A percentile compares a stretch with the other conserved stretches of the same genome.
Conservation (phyloP, 1,284 basidiomycete species). For the Ustilago hordei region DNA sequence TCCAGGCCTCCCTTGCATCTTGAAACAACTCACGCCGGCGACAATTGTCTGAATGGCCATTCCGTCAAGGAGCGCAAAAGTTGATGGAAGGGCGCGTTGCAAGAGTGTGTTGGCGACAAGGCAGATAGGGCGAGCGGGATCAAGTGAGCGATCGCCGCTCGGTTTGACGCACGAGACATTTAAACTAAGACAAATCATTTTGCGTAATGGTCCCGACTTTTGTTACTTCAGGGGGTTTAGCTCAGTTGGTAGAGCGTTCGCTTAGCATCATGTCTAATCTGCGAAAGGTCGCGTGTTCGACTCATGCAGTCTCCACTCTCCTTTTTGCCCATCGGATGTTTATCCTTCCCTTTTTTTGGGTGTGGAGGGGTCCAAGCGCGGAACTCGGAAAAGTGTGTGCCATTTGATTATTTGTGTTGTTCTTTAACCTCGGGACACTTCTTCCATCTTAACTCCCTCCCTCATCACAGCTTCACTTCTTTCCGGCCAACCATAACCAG, state of each 20-base stretch:
- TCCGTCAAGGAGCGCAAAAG: not conserved
- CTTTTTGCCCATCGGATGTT: constrained; percentile 1
- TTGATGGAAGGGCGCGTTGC: not conserved
- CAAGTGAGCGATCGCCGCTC: too few species aligned
- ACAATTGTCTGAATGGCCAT: not conserved
- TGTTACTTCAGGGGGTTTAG: constrained; percentile 38
- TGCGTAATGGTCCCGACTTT: not conserved
- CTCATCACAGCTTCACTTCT: not conserved
- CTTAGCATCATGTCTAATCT: constrained; percentile 50
- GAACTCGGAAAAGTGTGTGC: constrained; percentile 19
- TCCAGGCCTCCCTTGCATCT: too few species aligned
- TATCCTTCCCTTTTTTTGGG: constrained; percentile 3
- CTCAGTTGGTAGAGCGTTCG: constrained; percentile 61
- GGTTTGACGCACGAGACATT: too few species aligned
- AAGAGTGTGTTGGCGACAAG: not conserved
- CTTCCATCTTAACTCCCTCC: constrained; percentile 8
- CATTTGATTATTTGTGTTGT: constrained; percentile 15
- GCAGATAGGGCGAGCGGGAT: constrained; percentile 11
- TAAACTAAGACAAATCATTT: not conserved
- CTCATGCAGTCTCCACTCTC: constrained; percentile 54
- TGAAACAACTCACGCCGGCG: too few species aligned
- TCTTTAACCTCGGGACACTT: constrained; percentile 12
- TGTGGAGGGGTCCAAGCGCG: constrained; percentile 24
- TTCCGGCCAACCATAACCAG: not conserved
- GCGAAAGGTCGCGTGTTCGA: constrained; percentile 60